Conservation (phyloP, 805 yeast species). For the Phaffomyces opuntiae region DNA sequence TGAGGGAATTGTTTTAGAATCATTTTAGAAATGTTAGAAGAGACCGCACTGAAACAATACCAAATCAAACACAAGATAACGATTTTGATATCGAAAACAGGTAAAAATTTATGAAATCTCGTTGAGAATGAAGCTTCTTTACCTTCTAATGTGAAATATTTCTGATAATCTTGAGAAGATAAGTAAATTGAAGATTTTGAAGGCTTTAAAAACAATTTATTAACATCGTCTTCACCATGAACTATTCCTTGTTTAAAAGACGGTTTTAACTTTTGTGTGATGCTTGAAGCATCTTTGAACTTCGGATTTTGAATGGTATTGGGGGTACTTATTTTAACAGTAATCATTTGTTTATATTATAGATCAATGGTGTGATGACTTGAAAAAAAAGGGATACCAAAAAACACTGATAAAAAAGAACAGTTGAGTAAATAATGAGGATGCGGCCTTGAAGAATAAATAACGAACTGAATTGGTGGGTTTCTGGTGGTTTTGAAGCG, state of each 20-base stretch:
- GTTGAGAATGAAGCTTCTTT: conserved; percentile 6
- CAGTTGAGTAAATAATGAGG: neutral
- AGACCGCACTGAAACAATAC: conserved; percentile 76
- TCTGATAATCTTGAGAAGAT: conserved; percentile 18
- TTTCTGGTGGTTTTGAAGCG: conserved; percentile 1
- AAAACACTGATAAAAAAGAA: neutral
- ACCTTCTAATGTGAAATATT: conserved; percentile 19
- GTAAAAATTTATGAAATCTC: conserved; percentile 16
- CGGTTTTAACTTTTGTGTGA: conserved; percentile 3
- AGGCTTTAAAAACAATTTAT: conserved; percentile 14
- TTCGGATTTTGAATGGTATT: conserved; percentile 1
- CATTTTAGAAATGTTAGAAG: conserved; percentile 74
- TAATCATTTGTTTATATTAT: conserved; percentile 2
- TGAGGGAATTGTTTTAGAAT: conserved; percentile 63
- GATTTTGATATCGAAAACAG: conserved; percentile 35
- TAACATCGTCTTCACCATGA: neutral
- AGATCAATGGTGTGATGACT: neutral
- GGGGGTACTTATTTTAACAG: conserved; percentile 8
- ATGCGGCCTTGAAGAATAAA: neutral
- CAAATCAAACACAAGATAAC: conserved; percentile 58
- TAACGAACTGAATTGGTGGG: neutral
- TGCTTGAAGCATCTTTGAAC: neutral
- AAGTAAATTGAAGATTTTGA: conserved; percentile 21
- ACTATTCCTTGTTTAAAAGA: neutral
- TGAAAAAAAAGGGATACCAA: neutral